Conservation (phyloP, 768 basidiomycete genomes). For the Kwoniella botswanensis region DNA sequence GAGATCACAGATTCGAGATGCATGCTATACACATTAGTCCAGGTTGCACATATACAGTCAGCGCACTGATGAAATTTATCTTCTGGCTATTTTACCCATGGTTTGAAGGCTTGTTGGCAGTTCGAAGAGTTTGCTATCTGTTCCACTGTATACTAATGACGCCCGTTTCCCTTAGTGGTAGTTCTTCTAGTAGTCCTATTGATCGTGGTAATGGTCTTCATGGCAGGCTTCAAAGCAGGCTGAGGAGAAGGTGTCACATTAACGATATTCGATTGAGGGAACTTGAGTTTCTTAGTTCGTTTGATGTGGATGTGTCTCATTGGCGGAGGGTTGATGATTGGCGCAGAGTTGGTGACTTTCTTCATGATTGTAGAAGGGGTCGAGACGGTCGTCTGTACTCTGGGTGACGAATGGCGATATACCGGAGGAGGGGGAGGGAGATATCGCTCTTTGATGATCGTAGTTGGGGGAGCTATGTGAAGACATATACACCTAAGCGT, state of each 20-base stretch:
- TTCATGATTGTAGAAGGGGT: conserved; percentile 11
- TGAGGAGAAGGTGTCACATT: background rate
- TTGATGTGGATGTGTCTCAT: conserved; percentile 4
- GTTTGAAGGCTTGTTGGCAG: no score
- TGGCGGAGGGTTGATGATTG: conserved; percentile 10
- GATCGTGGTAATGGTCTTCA: conserved; percentile 9
- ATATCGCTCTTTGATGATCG: conserved; percentile 10
- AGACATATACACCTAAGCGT: no score
- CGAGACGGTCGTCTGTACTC: conserved; percentile 2
- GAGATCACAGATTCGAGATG: background rate
- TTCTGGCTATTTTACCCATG: no score
- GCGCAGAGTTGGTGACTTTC: conserved; percentile 6
- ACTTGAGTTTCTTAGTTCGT: conserved; percentile 1
- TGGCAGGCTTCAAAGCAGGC: background rate
- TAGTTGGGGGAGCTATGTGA: background rate
- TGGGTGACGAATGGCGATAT: conserved; percentile 6
- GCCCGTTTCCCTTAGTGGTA: conserved; percentile 1
- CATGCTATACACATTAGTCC: background rate
- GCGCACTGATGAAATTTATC: no score
- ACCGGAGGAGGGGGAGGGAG: conserved; percentile 5
- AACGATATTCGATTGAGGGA: background rate
- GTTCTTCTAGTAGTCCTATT: conserved; percentile 5
- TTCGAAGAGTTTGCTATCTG: background rate
- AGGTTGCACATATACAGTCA: background rate
- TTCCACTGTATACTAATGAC: background rate